Base-by-base conservation (phyloP, 805 yeast genomes). In the Ogataea haglerorum region DNA sequence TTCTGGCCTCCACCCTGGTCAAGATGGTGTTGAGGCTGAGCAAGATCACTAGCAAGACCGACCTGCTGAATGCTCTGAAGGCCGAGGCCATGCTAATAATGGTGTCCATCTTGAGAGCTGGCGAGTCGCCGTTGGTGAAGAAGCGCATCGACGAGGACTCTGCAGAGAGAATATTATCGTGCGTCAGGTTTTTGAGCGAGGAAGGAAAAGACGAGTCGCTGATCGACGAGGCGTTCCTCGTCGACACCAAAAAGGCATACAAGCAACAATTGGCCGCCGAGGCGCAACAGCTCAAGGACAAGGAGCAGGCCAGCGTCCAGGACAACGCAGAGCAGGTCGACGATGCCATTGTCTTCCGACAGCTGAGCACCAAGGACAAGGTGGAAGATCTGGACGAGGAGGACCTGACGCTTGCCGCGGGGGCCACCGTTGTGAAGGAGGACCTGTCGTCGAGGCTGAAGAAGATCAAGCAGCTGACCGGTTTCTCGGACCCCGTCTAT, bases 401-500 rank as follows among this genome's bases (percentile, higher is more conserved):
- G 50, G 93, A 85, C 53, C 60, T 82, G 33, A 60, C 72, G 9
- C 70, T 76, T 42, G 84, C 85, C 5, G 61, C 76, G 5, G 75
- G 72, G 25, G 67, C 72, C 19, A 67, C 71, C 22, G 62, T 73
- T 6, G 76, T 73, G 49, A 70, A 70, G 47, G 85, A 76, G 54
- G 77, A 79, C 34, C 67, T 81, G 47, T 70, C 85, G 5, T 88
- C 96, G 1, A 84, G 87, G 65, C 75, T 93, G 57, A 84, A 80
- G 63, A 89, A 87, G 63, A 85, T 95, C 55, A 81, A 88, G 36
- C 98, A 87, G 61, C 75, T 93, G 52, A 91, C 99, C n/a, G 99
- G 99, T 13, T 93, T 89, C 65, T 85, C 96, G 0, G 99, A 93
- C 63, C 95, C 98, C 15, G 95, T 93, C 24, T 93, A 93, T 61